These are phyloP conservation scores for Botrytis squamosa DNA, from an alignment of 2,329 filamentous ascomycete genomes.

Conservation along the genomic window DNA sequence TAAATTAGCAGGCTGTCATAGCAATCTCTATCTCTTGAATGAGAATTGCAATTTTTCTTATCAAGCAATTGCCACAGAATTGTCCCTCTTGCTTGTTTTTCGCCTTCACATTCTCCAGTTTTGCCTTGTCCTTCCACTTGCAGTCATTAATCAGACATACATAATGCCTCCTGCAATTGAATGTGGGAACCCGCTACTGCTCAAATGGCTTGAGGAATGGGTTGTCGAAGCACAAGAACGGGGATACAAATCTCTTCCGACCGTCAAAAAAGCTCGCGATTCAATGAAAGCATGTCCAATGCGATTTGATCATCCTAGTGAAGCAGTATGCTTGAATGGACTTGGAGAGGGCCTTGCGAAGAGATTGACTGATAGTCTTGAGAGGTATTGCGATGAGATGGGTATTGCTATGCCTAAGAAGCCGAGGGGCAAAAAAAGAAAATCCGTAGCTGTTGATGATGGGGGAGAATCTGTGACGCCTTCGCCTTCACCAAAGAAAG, in stretches of 20 bases:
- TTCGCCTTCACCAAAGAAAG: slow-evolving; percentile 51
- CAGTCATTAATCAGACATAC: neutral
- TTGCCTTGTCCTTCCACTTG: neutral
- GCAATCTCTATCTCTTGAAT: neutral
- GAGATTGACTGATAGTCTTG: slow-evolving; percentile 61
- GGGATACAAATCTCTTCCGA: slow-evolving; percentile 56
- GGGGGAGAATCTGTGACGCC: slow-evolving; percentile 21
- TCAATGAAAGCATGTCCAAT: slow-evolving; percentile 75
- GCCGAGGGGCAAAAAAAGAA: slow-evolving; percentile 44
- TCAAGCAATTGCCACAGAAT: neutral
- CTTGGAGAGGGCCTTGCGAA: slow-evolving; percentile 71
- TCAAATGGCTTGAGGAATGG: slow-evolving; percentile 77
- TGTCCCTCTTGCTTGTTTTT: neutral
- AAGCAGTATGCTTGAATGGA: slow-evolving; percentile 70
- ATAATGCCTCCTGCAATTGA: slow-evolving; percentile 20
- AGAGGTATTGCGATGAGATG: slow-evolving; percentile 63
- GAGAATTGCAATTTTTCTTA: no score
- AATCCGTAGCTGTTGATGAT: neutral
- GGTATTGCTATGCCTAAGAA: slow-evolving; percentile 65
- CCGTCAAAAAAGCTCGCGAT: slow-evolving; percentile 60
- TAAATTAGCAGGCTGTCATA: accelerated
- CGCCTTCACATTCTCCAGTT: neutral
- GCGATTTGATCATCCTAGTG: slow-evolving; percentile 61
- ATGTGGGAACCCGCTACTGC: slow-evolving; percentile 62
- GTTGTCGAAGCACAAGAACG: slow-evolving; percentile 69